Evolutionary conservation across 148 eudicot genomes (phyloP).

Genomic region (Gaultheria prostrata): DNA sequence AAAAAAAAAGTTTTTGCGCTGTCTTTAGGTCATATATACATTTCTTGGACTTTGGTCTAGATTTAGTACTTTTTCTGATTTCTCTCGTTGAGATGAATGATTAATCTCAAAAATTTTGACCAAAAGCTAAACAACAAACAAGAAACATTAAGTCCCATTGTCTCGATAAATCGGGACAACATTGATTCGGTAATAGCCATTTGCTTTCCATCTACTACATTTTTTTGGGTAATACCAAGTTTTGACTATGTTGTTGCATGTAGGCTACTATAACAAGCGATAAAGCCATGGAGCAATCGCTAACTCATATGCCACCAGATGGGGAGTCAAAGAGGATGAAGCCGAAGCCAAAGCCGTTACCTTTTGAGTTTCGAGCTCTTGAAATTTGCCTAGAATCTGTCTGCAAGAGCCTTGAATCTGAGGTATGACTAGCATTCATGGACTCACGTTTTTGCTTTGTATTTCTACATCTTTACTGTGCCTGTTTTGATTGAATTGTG

Average conservation of each 20-base stretch:
- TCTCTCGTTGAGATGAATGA: no score
- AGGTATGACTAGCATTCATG: constrained; percentile 5
- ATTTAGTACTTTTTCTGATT: no score
- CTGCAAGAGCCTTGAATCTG: constrained; percentile 10
- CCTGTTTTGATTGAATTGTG: neutral
- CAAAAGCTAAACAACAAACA: no score
- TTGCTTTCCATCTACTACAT: neutral
- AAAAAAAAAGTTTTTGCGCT: no score
- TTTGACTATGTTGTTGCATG: neutral
- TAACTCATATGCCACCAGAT: neutral
- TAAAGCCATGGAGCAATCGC: neutral
- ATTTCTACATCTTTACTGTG: neutral
- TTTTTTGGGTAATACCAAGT: neutral
- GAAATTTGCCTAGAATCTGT: constrained; percentile 15
- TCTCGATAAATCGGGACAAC: neutral
- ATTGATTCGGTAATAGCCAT: neutral
- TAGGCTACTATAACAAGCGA: neutral
- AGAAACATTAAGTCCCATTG: no score
- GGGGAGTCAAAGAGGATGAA: neutral
- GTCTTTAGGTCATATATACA: no score
- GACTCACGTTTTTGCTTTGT: neutral
- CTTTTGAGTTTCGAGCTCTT: constrained; percentile 14
- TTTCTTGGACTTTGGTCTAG: no score
- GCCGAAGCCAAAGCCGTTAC: neutral
- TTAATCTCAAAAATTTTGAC: no score